Percentiles rank a stretch among this genome's conserved stretches.
phyloP scores from a whole-genome alignment of 2,329 filamentous ascomycete genomes.

The Sphaceloma murrayae region DNA sequence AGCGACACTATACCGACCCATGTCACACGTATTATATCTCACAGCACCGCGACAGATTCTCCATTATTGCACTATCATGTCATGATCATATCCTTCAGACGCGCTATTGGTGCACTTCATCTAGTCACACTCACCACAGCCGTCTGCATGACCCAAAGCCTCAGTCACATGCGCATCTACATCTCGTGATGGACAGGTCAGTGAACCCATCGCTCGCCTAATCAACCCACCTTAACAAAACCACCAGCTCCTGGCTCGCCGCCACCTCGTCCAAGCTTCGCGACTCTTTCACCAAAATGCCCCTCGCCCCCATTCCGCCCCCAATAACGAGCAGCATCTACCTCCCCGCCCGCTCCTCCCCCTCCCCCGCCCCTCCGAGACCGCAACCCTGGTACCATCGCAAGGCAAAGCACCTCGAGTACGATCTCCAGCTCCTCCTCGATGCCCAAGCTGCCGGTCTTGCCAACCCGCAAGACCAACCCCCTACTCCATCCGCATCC shows the following conservation, averaged over 20 bases:
- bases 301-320: conserved; percentile 24
- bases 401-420: conserved; percentile 43
- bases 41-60: too few relatives aligned
- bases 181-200: conserved; percentile 21
- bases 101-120: not conserved
- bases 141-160: not conserved
- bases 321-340: conserved; percentile 29
- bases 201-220: not conserved
- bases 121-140: not conserved
- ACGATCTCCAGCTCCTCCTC: conserved; percentile 49
- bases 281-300: conserved; percentile 13
- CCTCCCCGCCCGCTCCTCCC: not conserved
- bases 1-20: too few relatives aligned
- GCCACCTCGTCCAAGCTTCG: conserved; percentile 5
- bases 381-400: conserved; percentile 16
- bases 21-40: too few relatives aligned
- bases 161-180: conserved; percentile 28
- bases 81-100: too few relatives aligned
- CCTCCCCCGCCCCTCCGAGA: not conserved
- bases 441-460: conserved; percentile 53
- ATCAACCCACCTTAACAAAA: conserved; percentile 1
- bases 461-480: conserved; percentile 36
- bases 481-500: conserved; percentile 35
- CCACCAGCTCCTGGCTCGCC: conserved; percentile 8
- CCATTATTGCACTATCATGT: too few relatives aligned